Percentiles rank a stretch among this genome's conserved stretches.
phyloP scores from a whole-genome alignment of 108 stramenopile genomes.

The Cyclotella sp. region DNA sequence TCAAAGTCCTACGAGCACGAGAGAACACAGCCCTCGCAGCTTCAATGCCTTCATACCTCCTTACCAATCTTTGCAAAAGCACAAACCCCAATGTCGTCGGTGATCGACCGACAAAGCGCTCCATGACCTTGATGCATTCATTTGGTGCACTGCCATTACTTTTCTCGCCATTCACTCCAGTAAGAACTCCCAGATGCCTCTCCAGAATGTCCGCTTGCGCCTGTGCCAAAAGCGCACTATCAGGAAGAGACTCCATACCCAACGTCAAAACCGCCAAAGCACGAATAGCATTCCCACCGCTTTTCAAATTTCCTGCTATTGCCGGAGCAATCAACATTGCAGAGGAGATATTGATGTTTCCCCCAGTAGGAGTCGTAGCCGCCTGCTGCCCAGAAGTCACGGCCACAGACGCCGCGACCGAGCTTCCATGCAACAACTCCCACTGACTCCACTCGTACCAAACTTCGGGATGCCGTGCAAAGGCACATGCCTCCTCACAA shows the following conservation, averaged over 20 bases:
- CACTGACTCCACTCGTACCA: constrained; percentile 92
- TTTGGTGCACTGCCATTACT: constrained; percentile 4
- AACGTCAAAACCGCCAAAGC: constrained; percentile 71
- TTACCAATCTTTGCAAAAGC: constrained; percentile 74
- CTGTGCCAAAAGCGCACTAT: constrained; percentile 73
- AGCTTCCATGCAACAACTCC: constrained; percentile 65
- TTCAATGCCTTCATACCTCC: constrained; percentile 74
- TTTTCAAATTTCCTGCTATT: constrained; percentile 37
- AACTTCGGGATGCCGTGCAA: constrained; percentile 81
- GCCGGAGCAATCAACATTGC: constrained; percentile 42
- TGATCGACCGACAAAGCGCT: constrained; percentile 59
- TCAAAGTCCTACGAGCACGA: constrained; percentile 69
- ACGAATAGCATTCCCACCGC: constrained; percentile 45
- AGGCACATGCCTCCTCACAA: constrained; percentile 78
- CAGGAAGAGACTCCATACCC: constrained; percentile 73
- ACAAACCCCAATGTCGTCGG: constrained; percentile 83
- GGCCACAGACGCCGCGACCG: constrained; percentile 32
- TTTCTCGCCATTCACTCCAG: constrained; percentile 22
- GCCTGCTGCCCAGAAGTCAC: constrained; percentile 18
- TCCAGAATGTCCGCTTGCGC: constrained; percentile 79
- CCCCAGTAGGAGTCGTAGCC: constrained; percentile 10
- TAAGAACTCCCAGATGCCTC: constrained; percentile 30
- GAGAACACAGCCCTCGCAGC: constrained; percentile 79
- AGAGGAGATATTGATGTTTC: constrained; percentile 23
- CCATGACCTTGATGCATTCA: constrained; percentile 64